Evolutionary conservation across 177 flowering plant genomes (phyloP), one percentile per base, ranked within the genome.

Genomic region (Vitis hybrid): DNA sequence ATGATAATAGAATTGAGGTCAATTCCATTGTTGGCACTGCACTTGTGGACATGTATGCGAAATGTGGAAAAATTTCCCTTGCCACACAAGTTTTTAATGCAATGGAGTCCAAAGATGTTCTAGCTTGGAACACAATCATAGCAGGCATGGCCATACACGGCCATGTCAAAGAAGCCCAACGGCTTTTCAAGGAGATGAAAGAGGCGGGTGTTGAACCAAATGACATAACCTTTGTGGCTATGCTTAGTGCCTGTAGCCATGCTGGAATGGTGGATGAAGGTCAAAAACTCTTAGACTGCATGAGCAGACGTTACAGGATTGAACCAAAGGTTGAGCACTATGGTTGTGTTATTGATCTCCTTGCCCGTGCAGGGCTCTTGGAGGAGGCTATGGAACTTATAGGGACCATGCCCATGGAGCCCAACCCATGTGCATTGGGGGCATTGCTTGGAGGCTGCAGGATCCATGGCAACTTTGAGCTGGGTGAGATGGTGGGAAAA

Each of bases 31-130:
- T 33, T 33, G 5, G 39, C 0, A 33, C 39, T 33, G 39, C 39
- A 33, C 84, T 89, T 1, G 75, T 87, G n/a, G 90, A 89, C 70
- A 19, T 19, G 19, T 19, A 19, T 19, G 19, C 19, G 19, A 19
- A 19, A 19, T 19, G 19, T 19, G 19, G 19, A 19, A 19, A 19
- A 19, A 19, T 19, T 19, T 19, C 19, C 19, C 19, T 19, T 19
- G 19, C 19, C 19, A 19, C 19, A 0, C 19, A 19, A 19, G 19
- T 19, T 19, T 19, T 19, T 19, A 19, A 19, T 19, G 19, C 19
- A 19, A 19, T 19, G 19, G 19, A 19, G 19, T 19, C 19, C 19
- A 19, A 19, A 19, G 19, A 19, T 19, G 19, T 19, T 19, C 19
- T 19, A 19, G 19, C 19, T 19, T 19, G 19, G 19, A 19, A 19